Evolutionary conservation across 768 basidiomycete genomes (phyloP).

Genomic region (Termitomyces heimii): DNA sequence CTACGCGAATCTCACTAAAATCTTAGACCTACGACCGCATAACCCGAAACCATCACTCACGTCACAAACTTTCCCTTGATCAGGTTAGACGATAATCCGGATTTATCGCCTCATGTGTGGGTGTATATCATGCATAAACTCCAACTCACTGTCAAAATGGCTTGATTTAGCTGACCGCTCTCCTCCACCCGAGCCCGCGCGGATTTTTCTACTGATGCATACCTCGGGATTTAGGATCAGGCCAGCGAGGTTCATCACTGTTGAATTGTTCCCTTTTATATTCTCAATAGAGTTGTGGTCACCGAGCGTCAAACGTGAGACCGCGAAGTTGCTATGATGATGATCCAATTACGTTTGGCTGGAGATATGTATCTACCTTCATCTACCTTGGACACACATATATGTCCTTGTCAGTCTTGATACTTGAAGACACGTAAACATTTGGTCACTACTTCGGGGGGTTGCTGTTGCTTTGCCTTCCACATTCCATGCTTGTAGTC

Average conservation of each 20-base stretch:
- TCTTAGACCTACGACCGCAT: not conserved
- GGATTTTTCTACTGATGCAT: not conserved
- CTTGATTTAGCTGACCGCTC: constrained; percentile 1
- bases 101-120: not conserved
- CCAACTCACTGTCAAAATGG: constrained; percentile 1
- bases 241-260: not conserved
- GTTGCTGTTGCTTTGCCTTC: not conserved
- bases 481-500: not conserved
- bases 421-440: not conserved
- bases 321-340: not conserved
- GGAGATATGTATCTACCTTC: not conserved
- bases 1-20: not conserved
- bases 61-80: constrained; percentile 4
- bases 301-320: not conserved
- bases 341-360: not conserved
- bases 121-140: constrained; percentile 1
- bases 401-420: not conserved
- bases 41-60: constrained; percentile 1
- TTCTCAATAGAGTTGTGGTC: not conserved
- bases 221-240: constrained; percentile 11
- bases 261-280: not conserved
- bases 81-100: constrained; percentile 3
- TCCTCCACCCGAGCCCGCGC: not conserved
- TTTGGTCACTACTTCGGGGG: not conserved
- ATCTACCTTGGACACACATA: not conserved